A percentile compares a stretch with the other conserved stretches of the same genome.
Evolutionary conservation across 164 flowering plant genomes (phyloP).

Genomic region (Nymphaea thermarum): DNA sequence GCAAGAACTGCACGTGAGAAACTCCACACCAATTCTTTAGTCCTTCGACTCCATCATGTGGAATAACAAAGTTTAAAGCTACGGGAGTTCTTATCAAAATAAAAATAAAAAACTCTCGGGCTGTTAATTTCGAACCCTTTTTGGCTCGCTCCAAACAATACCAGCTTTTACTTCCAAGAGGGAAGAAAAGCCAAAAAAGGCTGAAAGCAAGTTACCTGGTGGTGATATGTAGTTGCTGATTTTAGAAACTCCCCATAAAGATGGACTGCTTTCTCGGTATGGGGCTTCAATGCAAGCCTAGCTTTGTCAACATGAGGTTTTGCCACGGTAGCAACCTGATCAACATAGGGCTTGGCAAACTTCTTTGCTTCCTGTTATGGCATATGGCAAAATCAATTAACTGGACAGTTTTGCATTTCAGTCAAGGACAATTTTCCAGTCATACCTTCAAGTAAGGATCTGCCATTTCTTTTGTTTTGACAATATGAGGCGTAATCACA

Average conservation of each 20-base stretch:
- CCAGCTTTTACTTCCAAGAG: too few relatives aligned
- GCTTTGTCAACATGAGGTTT: constrained; percentile 82
- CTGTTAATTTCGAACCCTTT: too few relatives aligned
- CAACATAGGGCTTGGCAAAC: constrained; percentile 66
- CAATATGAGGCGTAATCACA: constrained; percentile 46
- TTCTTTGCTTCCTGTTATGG: constrained; percentile 56
- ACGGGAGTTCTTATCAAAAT: too few relatives aligned
- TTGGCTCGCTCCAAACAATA: too few relatives aligned
- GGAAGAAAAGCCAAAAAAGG: too few relatives aligned
- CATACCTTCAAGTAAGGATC: constrained; percentile 78
- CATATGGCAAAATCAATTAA: constrained; percentile 1
- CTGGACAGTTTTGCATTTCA: too few relatives aligned
- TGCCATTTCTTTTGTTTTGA: constrained; percentile 45
- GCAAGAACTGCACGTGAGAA: too few relatives aligned
- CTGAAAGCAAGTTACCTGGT: constrained; percentile 34
- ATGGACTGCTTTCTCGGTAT: constrained; percentile 41
- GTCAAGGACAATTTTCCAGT: background rate
- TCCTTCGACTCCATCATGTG: too few relatives aligned
- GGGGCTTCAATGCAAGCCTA: constrained; percentile 50
- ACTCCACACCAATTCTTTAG: too few relatives aligned
- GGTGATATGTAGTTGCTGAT: constrained; percentile 57
- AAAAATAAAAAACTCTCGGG: too few relatives aligned
- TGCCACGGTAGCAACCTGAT: constrained; percentile 40
- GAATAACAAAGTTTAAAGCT: too few relatives aligned
- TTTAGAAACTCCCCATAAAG: constrained; percentile 48